Percentiles rank a stretch among this genome's conserved stretches.
Conservation (phyloP, 2,329 filamentous ascomycete species). For the Coniella vitis region DNA sequence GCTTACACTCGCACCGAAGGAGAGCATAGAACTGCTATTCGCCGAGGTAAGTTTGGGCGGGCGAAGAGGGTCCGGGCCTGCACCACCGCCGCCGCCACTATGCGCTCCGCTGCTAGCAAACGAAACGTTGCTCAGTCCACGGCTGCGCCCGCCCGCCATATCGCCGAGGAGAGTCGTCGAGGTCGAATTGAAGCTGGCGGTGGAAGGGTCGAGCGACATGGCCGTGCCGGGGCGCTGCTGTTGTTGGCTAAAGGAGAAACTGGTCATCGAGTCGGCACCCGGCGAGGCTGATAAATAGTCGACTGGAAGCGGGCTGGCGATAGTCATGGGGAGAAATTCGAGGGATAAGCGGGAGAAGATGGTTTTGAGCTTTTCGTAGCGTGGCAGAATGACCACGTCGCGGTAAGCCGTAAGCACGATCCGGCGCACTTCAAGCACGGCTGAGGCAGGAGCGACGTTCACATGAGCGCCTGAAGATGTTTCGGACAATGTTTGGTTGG, state of each 20-base stretch:
- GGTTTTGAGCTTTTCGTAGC: slow-evolving; percentile 80
- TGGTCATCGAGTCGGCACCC: slow-evolving; percentile 34
- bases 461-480: slow-evolving; percentile 22
- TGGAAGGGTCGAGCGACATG: slow-evolving; percentile 64
- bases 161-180: slow-evolving; percentile 73
- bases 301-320: slow-evolving; percentile 45
- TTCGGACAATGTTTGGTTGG: slow-evolving; percentile 13
- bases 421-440: slow-evolving; percentile 74
- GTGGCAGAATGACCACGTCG: slow-evolving; percentile 79
- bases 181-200: slow-evolving; percentile 75
- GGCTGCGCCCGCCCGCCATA: slow-evolving; percentile 55
- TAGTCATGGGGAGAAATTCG: slow-evolving; percentile 59
- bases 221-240: slow-evolving; percentile 60
- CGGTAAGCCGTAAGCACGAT: slow-evolving; percentile 84
- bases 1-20: neutral
- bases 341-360: slow-evolving; percentile 87
- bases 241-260: slow-evolving; percentile 22
- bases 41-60: slow-evolving; percentile 20
- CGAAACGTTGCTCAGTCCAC: slow-evolving; percentile 81
- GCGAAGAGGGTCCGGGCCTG: slow-evolving; percentile 31
- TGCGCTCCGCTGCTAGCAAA: slow-evolving; percentile 44
- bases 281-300: slow-evolving; percentile 42
- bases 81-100: slow-evolving; percentile 36
- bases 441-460: slow-evolving; percentile 41
- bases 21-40: slow-evolving; percentile 8